A percentile compares a stretch with the other conserved stretches of the same genome.
Conservation (phyloP, 2,329 filamentous ascomycete genomes). For the Penicillium sp. region DNA sequence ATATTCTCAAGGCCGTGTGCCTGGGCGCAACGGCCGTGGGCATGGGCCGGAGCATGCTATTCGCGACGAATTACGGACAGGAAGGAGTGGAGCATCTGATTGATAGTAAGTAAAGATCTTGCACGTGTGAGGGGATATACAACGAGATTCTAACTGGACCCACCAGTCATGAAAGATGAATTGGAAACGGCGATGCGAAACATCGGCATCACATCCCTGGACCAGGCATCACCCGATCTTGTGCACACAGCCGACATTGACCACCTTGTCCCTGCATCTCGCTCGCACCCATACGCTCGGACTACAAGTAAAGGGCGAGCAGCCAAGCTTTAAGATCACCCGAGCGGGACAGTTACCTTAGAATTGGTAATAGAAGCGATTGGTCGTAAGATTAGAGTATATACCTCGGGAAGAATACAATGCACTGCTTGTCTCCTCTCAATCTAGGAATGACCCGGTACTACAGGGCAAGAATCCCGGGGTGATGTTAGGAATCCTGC, state of each 20-base stretch:
- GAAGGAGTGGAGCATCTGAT: constrained; percentile 53
- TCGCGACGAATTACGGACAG: constrained; percentile 52
- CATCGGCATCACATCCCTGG: constrained; percentile 44
- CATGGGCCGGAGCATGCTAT: constrained; percentile 52
- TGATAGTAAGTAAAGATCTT: constrained; percentile 46
- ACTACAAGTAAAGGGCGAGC: constrained; percentile 29
- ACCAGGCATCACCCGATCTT: constrained; percentile 43
- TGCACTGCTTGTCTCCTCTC: neutral
- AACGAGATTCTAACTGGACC: constrained; percentile 4
- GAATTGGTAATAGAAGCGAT: neutral
- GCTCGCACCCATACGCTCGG: constrained; percentile 43
- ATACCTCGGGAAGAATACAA: neutral
- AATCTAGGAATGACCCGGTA: neutral
- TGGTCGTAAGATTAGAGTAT: neutral
- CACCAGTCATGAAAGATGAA: constrained; percentile 44
- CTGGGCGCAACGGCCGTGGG: constrained; percentile 54
- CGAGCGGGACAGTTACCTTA: neutral
- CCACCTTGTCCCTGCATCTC: constrained; percentile 43
- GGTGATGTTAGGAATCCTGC: constrained; percentile 3
- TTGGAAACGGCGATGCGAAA: constrained; percentile 49
- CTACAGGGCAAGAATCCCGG: constrained; percentile 5
- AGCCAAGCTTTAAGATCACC: constrained; percentile 27
- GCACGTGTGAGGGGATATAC: neutral
- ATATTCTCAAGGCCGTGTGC: constrained; percentile 53
- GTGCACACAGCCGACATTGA: constrained; percentile 50